Conservation (phyloP, 2,329 filamentous ascomycete genomes). For the Fusarium buharicum region DNA sequence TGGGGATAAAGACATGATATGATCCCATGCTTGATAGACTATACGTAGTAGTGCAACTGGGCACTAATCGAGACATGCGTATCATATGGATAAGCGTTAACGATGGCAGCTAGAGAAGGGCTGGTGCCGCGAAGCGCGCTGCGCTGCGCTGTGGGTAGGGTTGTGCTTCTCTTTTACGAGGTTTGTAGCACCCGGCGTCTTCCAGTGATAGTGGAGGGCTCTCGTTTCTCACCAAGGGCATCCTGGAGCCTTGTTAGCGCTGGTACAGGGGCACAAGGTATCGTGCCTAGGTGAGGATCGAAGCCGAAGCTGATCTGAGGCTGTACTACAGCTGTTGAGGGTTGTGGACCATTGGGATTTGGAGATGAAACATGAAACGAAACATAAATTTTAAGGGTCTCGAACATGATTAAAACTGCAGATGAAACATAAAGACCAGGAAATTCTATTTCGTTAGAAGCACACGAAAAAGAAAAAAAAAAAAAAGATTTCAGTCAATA, state of each 20-base stretch:
- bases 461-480: slow-evolving; percentile 1
- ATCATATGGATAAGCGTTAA: slow-evolving; percentile 18
- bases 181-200: slow-evolving; percentile 9
- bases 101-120: neutral
- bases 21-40: slow-evolving; percentile 20
- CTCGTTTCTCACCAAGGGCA: slow-evolving; percentile 30
- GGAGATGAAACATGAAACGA: neutral
- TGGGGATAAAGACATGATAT: slow-evolving; percentile 33
- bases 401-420: slow-evolving; percentile 6
- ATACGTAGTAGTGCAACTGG: slow-evolving; percentile 6
- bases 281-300: slow-evolving; percentile 20
- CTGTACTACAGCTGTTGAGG: neutral
- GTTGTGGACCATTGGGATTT: neutral
- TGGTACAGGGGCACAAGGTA: slow-evolving; percentile 23
- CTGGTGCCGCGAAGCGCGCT: slow-evolving; percentile 15
- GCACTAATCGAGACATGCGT: neutral
- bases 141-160: slow-evolving; percentile 4
- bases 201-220: slow-evolving; percentile 19
- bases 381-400: slow-evolving; percentile 12
- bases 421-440: slow-evolving; percentile 1
- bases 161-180: slow-evolving; percentile 25
- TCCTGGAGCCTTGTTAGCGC: slow-evolving; percentile 31
- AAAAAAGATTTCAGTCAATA: neutral
- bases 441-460: slow-evolving; percentile 1
- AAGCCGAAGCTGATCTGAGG: slow-evolving; percentile 27